Evolutionary conservation across 192 early-diverging fungal species (phyloP), one percentile per base, ranked within the genome.

Genomic region (Backusella sp.): DNA sequence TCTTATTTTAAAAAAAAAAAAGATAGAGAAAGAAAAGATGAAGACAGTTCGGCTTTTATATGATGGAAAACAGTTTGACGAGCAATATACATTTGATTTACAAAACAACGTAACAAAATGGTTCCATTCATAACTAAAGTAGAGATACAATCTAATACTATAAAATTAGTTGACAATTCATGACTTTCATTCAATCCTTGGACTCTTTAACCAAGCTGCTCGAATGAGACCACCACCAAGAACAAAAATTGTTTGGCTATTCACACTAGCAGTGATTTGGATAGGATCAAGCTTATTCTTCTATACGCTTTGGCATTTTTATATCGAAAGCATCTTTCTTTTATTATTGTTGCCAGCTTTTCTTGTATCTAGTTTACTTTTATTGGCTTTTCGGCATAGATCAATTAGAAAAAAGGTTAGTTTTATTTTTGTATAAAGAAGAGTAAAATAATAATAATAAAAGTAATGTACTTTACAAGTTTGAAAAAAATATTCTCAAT

Each of bases 401-500:
- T 28, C 56, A 62, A 62, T 62, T 23, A 28, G 23, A 62, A 62
- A 62, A 28, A 23, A 62, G 56, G 56, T 62, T 28, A 28, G 21
- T 12, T 28, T 28, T 21, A 15, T 21, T 14, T 39, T 39, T 62
- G 23, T 12, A 62, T 62, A 28, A 14, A 14, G 8, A 56, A n/a
- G 53, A 44, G 42, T 44, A 17, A 44, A 49, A n/a, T 62, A 62
- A 3, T 30, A 62, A 11, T 62, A 26, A 12, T 62, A 56, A 56
- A 9, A n/a, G 8, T 3, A 8, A 21, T 21, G 8, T 56, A 5
- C 21, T 62, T 74, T 68, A 42, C 26, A 28, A 79, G 78, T 82
- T 82, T 77, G 80, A 82, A 67, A 17, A 30, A 19, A 32, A 62
- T 3, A 68, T 78, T 11, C 36, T 71, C n/a, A 70, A 82, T 34